A percentile compares a stretch with the other conserved stretches of the same genome.
phyloP scores from a whole-genome alignment of 1,284 basidiomycete genomes.

The Chalciporus sp. region DNA sequence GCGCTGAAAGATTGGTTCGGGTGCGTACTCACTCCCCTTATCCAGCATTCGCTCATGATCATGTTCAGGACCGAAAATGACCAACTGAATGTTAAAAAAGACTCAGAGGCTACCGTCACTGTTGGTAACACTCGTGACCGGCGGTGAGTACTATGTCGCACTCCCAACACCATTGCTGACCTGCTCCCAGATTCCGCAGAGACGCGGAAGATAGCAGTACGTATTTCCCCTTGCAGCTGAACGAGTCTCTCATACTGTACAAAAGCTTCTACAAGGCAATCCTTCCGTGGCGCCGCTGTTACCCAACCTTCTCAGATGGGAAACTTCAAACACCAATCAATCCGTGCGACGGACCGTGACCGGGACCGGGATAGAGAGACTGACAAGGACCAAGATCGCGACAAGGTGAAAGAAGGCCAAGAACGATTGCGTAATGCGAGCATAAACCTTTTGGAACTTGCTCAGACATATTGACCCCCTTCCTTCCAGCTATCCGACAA shows the following conservation, averaged over 20 bases:
- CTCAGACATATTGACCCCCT: conserved; percentile 12
- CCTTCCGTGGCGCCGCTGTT: conserved; percentile 65
- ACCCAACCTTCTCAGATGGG: conserved; percentile 87
- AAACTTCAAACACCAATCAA: conserved; percentile 83
- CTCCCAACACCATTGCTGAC: conserved; percentile 55
- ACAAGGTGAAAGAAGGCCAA: conserved; percentile 74
- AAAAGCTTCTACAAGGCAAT: conserved; percentile 61
- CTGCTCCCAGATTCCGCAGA: conserved; percentile 63
- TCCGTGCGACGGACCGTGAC: conserved; percentile 68
- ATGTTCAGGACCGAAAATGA: conserved; percentile 58
- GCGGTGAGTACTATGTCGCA: conserved; percentile 65
- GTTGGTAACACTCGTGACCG: conserved; percentile 61
- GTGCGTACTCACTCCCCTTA: conserved; percentile 45
- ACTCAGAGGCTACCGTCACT: conserved; percentile 52
- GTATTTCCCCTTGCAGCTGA: conserved; percentile 21
- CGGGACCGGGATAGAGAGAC: conserved; percentile 58
- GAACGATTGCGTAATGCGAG: conserved; percentile 73
- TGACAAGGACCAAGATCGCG: conserved; percentile 68
- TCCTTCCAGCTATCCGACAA: conserved; percentile 72
- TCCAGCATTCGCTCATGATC: conserved; percentile 23
- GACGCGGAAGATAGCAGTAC: conserved; percentile 73
- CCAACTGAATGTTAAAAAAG: conserved; percentile 63
- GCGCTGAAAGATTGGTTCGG: conserved; percentile 86
- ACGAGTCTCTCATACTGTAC: conserved; percentile 14
- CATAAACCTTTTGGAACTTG: conserved; percentile 16